Base-by-base conservation (phyloP, 768 basidiomycete genomes). In the Pulveroboletus sp. region DNA sequence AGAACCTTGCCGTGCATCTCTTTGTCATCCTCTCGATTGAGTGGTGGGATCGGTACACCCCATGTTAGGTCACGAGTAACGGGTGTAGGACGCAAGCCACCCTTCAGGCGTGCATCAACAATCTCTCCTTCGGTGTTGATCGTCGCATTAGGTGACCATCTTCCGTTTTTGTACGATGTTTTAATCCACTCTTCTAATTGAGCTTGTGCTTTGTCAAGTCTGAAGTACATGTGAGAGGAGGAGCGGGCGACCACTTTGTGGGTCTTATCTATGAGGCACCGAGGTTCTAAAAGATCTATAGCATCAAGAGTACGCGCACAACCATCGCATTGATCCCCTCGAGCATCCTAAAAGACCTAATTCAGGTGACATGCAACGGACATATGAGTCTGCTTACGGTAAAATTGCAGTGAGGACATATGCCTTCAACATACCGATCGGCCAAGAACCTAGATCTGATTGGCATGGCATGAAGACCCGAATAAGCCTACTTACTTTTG, bases 351-450 rank as follows among this genome's bases (percentile, higher is more conserved):
- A 17, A 40, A 35, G 7, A 26, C 55, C 39, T 38, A 6, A 21
- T 51, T 12, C 27, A 33, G 1, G 21, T 15, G 32, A 31, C 35
- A 46, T 45, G 46, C 17, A 40, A 27, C 8, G 18, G 21, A 12
- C 11, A 61, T 6, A 39, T 21, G 24, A 11, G 3, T 39, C 30
- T 39, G 46, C 78, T 57, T 52, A 89, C 89, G 51, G 93, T 86
- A 56, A 84, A 93, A 42, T 78, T 80, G 64, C 96, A 98, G 69
- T 96, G 79, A 1, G 96, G 96, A 65, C 96, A 99, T 31, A 82
- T 91, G n/a, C 96, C 96, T 69, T 98, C 95, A 0, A 98, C 94
- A 69, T 88, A 98, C 47, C 96, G 86, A 71, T 99, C 96, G 17
- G 96, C 96, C 32, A 99, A 71, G 73, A 96, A 99, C 59, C 90